Conservation (phyloP, 2,329 filamentous ascomycete genomes). For the Arthroderma sp. region DNA sequence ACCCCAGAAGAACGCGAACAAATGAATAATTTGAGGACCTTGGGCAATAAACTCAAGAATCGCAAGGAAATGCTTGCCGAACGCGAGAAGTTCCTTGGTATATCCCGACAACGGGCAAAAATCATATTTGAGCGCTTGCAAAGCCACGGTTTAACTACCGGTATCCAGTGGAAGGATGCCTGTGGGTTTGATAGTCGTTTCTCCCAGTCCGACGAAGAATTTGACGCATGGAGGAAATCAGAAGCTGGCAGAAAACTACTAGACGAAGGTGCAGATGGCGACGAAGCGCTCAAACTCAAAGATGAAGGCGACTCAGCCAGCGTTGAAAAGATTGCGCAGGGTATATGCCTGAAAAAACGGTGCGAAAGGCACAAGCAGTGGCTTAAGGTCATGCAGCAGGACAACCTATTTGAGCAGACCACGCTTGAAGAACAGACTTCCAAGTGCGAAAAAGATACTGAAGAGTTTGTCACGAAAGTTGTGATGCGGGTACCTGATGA, state of each 20-base stretch:
- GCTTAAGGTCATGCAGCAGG: constrained; percentile 34
- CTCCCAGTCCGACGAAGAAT: constrained; percentile 36
- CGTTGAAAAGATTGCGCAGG: constrained; percentile 23
- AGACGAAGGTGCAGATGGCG: constrained; percentile 22
- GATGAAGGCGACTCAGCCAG: constrained; percentile 15
- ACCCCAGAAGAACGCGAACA: constrained; percentile 12
- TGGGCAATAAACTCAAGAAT: constrained; percentile 10
- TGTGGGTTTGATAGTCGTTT: constrained; percentile 36
- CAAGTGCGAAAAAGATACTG: constrained; percentile 28
- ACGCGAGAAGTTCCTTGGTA: constrained; percentile 29
- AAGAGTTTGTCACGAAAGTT: constrained; percentile 31
- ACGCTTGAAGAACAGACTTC: constrained; percentile 26
- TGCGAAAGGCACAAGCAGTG: constrained; percentile 37
- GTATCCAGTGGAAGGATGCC: constrained; percentile 32
- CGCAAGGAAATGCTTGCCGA: constrained; percentile 29
- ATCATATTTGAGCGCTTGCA: constrained; percentile 31
- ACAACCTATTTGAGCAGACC: constrained; percentile 31
- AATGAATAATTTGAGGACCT: constrained; percentile 6
- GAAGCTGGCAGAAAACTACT: constrained; percentile 27
- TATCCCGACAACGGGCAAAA: constrained; percentile 31
- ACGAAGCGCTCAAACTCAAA: constrained; percentile 20
- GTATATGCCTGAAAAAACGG: constrained; percentile 35
- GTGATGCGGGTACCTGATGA: constrained; percentile 29
- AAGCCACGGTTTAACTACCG: background rate
- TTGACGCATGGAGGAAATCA: constrained; percentile 33